Evolutionary conservation across 345 rosid species (phyloP), one percentile per base, ranked within the genome.

Genomic region (Salix koriyanagi): DNA sequence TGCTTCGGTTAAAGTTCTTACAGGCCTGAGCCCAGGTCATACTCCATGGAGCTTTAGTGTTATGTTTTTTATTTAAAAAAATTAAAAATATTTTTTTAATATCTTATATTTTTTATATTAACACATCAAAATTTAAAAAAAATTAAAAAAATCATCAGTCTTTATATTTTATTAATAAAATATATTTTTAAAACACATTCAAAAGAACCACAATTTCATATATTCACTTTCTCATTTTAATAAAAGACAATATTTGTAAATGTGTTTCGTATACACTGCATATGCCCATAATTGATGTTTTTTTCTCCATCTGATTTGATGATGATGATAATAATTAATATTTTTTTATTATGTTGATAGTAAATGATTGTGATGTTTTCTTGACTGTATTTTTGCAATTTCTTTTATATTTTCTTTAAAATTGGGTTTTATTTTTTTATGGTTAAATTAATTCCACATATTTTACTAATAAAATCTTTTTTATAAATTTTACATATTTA

Each of bases 211-310:
- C 3, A 41, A 10, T 41, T 0, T 2, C 13, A 2, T 2, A 10
- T 41, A 41, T 12, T 9, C 0, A 8, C 10, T 41, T 41, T 3
- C 2, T 11, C 11, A 0, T n/a, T 34, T 34, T 34, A 34, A 34
- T 8, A 25, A 58, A 5, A 58, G 14, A 8, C 5, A 56, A n/a
- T 25, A 3, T n/a, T 3, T 4, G 5, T 13, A n/a, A 1, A 56
- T 56, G 3, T n/a, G 2, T 19, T 19, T 7, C 1, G 2, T 7
- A 54, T 21, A 19, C 0, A 2, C 1, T 3, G 0, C 5, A n/a
- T n/a, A 9, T 44, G 5, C 16, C 5, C 5, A 44, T 44, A 9
- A 2, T 3, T 23, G 13, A 56, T 56, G 10, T n/a, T 56, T 56
- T 7, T n/a, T n/a, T 30, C 28, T 23, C 3, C 0, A 3, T 56